Conservation (phyloP, 2,329 filamentous ascomycete genomes). For the Microsporum ferrugineum region DNA sequence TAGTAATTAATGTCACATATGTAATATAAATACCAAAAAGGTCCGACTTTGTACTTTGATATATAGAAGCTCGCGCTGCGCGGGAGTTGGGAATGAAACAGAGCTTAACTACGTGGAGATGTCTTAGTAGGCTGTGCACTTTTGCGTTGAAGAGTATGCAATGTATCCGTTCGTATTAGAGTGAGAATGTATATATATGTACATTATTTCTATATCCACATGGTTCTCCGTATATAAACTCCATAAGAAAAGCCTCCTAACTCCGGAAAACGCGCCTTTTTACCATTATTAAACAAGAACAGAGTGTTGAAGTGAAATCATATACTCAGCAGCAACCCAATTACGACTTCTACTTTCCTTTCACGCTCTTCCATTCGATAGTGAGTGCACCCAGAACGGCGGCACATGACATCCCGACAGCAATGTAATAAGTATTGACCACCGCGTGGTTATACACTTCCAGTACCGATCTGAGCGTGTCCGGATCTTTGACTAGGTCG, state of each 20-base stretch:
- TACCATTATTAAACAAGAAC: background rate
- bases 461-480: constrained; percentile 21
- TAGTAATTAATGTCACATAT: too few relatives aligned
- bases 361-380: constrained; percentile 9
- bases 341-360: constrained; percentile 1
- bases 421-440: constrained; percentile 21
- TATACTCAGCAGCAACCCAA: background rate
- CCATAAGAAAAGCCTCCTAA: background rate
- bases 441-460: constrained; percentile 29
- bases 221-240: background rate
- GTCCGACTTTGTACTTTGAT: too few relatives aligned
- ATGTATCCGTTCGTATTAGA: too few relatives aligned
- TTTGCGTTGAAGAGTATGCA: too few relatives aligned
- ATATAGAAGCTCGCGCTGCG: too few relatives aligned
- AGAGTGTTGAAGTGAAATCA: background rate
- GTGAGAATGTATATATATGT: background rate
- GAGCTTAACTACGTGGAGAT: too few relatives aligned
- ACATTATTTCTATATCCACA: background rate
- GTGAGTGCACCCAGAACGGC: background rate
- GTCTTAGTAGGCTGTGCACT: too few relatives aligned
- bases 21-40: too few relatives aligned
- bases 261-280: background rate
- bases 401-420: constrained; percentile 5
- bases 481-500: constrained; percentile 17
- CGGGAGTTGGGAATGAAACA: too few relatives aligned